Conservation (phyloP, 2,329 filamentous ascomycete genomes). For the Botrytis paeoniae region DNA sequence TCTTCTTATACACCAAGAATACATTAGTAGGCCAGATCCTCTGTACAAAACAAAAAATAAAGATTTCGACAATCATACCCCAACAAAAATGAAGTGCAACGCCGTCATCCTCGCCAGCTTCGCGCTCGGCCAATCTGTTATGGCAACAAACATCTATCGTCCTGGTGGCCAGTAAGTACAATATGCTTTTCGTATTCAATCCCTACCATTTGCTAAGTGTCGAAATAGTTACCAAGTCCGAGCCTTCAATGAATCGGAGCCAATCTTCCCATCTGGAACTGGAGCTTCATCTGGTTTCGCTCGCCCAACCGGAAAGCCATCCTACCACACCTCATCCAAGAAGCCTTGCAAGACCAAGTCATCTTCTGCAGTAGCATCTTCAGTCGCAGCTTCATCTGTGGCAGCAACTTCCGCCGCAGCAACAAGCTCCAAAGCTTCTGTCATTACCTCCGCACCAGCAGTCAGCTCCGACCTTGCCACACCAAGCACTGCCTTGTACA, state of each 20-base stretch:
- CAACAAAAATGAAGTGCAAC: slow-evolving; percentile 19
- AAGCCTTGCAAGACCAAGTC: slow-evolving; percentile 13
- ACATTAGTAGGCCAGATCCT: slow-evolving; percentile 16
- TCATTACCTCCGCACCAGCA: not conserved
- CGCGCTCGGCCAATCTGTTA: slow-evolving; percentile 18
- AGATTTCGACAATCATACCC: not conserved
- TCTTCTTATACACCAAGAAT: slow-evolving; percentile 8
- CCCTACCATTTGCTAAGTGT: not conserved
- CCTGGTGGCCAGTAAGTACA: slow-evolving; percentile 16
- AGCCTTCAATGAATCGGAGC: slow-evolving; percentile 1
- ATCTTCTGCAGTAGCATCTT: slow-evolving; percentile 6
- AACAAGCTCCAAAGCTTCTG: slow-evolving; percentile 1
- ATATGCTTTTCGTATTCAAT: not conserved
- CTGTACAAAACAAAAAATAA: not conserved
- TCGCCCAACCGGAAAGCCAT: not conserved
- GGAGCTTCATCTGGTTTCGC: not conserved
- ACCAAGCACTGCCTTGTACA: slow-evolving; percentile 3
- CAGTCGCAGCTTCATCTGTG: not conserved
- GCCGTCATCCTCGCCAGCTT: slow-evolving; percentile 17
- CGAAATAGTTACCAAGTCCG: not conserved
- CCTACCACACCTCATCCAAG: not conserved
- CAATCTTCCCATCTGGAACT: slow-evolving; percentile 2
- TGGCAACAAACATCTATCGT: slow-evolving; percentile 16
- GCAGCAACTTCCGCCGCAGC: not conserved
- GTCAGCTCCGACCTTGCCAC: not conserved